Evolutionary conservation across 306 rosid species (phyloP).

Genomic region (Herpetospermum pedunculosum): DNA sequence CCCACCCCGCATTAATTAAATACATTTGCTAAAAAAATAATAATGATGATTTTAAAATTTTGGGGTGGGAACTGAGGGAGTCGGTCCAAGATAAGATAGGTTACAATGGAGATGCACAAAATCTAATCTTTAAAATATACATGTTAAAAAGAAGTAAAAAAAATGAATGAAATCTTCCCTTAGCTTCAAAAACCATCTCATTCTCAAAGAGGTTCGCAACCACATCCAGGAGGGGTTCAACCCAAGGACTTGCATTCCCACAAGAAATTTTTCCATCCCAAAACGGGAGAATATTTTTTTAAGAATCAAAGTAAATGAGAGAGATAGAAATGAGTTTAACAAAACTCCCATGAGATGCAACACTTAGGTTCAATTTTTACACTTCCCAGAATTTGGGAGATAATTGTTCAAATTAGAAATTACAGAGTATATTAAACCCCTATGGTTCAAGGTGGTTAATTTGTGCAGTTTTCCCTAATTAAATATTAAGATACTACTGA

Average conservation of each 20-base stretch:
- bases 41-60: too few relatives aligned
- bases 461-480: background rate
- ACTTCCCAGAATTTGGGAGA: background rate
- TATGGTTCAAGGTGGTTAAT: background rate
- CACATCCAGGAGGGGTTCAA: background rate
- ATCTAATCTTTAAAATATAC: background rate
- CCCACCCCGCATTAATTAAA: too few relatives aligned
- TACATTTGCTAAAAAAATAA: too few relatives aligned
- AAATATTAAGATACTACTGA: background rate
- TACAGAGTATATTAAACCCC: background rate
- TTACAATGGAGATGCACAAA: background rate
- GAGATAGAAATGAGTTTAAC: background rate
- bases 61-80: background rate
- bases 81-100: background rate
- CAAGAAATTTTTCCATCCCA: background rate
- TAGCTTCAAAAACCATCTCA: background rate
- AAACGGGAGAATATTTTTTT: background rate
- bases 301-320: background rate
- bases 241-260: background rate
- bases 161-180: background rate
- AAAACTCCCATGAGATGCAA: background rate
- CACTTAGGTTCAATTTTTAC: background rate
- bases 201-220: background rate
- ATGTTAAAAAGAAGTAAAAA: too few relatives aligned
- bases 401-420: background rate